A percentile compares a stretch with the other conserved stretches of the same genome.
phyloP scores from a whole-genome alignment of 2,329 filamentous ascomycete genomes.

The Colletotrichum chrysophilum region DNA sequence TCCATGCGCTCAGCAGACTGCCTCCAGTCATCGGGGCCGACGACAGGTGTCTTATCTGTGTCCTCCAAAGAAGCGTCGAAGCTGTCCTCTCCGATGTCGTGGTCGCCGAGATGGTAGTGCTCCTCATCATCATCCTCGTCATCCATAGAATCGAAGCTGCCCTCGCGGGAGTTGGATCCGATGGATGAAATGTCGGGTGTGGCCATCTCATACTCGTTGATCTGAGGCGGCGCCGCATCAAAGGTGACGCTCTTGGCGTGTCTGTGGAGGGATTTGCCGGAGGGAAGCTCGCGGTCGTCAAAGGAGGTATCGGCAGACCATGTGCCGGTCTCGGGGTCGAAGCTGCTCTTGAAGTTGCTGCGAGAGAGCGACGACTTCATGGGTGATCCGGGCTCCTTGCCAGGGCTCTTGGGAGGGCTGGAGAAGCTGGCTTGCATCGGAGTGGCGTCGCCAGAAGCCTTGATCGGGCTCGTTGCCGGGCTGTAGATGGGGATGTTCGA shows the following conservation, averaged over 20 bases:
- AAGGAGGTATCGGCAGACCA: conserved; percentile 71
- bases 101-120: conserved; percentile 57
- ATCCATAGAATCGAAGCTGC: conserved; percentile 88
- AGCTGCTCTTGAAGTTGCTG: conserved; percentile 68
- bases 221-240: conserved; percentile 87
- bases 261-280: conserved; percentile 74
- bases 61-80: conserved; percentile 96
- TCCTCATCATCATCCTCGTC: conserved; percentile 64
- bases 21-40: conserved; percentile 96
- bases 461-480: conserved; percentile 44
- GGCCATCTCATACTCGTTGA: conserved; percentile 98
- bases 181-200: conserved; percentile 95
- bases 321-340: conserved; percentile 71
- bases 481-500: conserved; percentile 63
- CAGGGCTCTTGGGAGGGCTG: conserved; percentile 56
- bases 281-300: conserved; percentile 64
- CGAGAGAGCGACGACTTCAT: conserved; percentile 88
- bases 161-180: conserved; percentile 87
- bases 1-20: conserved; percentile 56
- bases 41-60: conserved; percentile 95
- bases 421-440: conserved; percentile 10
- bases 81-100: conserved; percentile 77
- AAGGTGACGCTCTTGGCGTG: conserved; percentile 98
- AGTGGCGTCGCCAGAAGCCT: conserved; percentile 1
- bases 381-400: conserved; percentile 77